Percentiles rank a stretch among this genome's conserved stretches.
Evolutionary conservation across 805 yeast species (phyloP).

Genomic region (Candida sanyiensis): DNA sequence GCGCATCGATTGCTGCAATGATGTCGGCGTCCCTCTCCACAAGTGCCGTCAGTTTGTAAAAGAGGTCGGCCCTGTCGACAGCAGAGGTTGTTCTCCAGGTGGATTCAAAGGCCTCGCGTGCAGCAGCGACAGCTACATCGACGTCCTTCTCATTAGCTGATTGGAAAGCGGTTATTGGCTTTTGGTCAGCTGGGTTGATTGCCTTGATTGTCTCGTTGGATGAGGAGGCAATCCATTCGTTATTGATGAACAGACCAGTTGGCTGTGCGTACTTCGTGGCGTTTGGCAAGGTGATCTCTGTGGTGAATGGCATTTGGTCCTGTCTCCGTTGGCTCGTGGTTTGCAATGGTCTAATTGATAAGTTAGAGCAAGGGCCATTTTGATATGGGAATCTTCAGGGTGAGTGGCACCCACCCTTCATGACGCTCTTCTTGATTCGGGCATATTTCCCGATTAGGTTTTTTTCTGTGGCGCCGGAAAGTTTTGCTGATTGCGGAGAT

Average conservation of each 20-base stretch:
- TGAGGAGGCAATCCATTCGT: conserved; percentile 69
- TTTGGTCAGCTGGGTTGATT: conserved; percentile 56
- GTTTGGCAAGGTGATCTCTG: conserved; percentile 51
- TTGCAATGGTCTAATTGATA: too few relatives aligned
- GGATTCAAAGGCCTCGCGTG: conserved; percentile 51
- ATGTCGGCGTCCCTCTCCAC: conserved; percentile 58
- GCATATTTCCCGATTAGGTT: too few relatives aligned
- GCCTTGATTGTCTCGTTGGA: conserved; percentile 47
- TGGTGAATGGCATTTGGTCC: neutral
- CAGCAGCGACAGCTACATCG: conserved; percentile 32
- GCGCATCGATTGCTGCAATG: conserved; percentile 62
- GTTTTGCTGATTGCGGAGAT: too few relatives aligned
- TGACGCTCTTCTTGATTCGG: too few relatives aligned
- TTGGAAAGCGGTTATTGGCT: conserved; percentile 40
- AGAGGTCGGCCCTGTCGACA: conserved; percentile 43
- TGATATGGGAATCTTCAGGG: too few relatives aligned
- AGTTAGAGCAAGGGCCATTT: too few relatives aligned
- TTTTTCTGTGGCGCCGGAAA: too few relatives aligned
- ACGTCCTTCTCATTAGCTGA: conserved; percentile 19
- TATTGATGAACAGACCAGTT: conserved; percentile 83
- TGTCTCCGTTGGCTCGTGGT: neutral
- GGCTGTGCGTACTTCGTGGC: conserved; percentile 70
- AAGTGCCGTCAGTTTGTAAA: conserved; percentile 61
- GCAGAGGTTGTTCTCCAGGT: conserved; percentile 69
- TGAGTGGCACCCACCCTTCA: too few relatives aligned